These are phyloP conservation scores for Pythium coloratum DNA, from an alignment of 352 stramenopile genomes.

Conservation along the genomic window DNA sequence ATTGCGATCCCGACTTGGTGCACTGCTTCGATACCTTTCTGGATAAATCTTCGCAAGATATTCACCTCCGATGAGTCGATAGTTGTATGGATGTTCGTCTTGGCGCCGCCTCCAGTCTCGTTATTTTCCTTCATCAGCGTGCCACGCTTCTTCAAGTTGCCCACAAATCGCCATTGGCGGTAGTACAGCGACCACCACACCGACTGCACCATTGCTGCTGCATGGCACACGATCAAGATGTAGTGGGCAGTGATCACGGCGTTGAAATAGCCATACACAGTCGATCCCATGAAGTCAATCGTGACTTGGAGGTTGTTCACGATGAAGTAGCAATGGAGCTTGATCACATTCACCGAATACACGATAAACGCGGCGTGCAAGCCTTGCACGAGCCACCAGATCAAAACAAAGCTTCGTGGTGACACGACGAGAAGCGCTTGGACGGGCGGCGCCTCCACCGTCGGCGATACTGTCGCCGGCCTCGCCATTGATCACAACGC, in stretches of 20 bases:
- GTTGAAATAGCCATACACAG: constrained; percentile 9
- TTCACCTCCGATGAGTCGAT: not conserved
- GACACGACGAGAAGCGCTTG: constrained; percentile 3
- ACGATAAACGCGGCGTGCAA: constrained; percentile 6
- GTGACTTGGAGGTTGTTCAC: constrained; percentile 7
- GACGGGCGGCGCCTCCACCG: no score
- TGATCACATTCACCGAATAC: constrained; percentile 4
- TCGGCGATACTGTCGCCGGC: no score
- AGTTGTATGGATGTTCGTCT: not conserved
- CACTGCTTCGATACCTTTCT: not conserved
- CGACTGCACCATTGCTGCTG: not conserved
- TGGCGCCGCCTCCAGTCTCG: not conserved
- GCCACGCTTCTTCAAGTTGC: not conserved
- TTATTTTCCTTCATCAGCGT: not conserved
- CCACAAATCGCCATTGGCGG: constrained; percentile 7
- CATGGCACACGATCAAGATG: constrained; percentile 9
- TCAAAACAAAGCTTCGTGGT: not conserved
- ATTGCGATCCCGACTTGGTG: not conserved
- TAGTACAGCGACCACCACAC: constrained; percentile 9
- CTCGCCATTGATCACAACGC: no score
- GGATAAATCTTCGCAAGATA: not conserved
- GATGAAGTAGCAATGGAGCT: constrained; percentile 18
- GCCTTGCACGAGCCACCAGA: constrained; percentile 13
- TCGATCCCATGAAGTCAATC: constrained; percentile 16
- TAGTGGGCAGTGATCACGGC: constrained; percentile 7